A percentile compares a stretch with the other conserved stretches of the same genome.
phyloP scores from a whole-genome alignment of 1,139 yeast species.

The Blastobotrys ciferrii region DNA sequence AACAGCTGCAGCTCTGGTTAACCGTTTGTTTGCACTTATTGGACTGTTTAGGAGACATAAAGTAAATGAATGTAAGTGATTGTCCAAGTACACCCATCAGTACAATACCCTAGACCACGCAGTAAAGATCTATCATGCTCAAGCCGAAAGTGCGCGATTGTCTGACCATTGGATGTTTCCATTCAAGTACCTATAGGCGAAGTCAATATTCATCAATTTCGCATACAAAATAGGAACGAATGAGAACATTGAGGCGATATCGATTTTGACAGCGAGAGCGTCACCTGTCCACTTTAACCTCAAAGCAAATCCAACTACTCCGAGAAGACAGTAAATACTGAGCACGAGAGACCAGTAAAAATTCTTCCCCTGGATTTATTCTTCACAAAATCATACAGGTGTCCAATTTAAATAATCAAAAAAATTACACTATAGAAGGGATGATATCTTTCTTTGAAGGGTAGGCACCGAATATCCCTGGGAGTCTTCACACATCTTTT shows the following conservation, averaged over 20 bases:
- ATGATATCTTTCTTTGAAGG: constrained; percentile 57
- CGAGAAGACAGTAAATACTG: constrained; percentile 50
- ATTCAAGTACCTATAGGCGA: constrained; percentile 74
- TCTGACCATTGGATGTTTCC: constrained; percentile 82
- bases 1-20: constrained; percentile 56
- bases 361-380: constrained; percentile 53
- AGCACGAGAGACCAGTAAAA: constrained; percentile 60
- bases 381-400: constrained; percentile 49
- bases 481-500: too few species aligned
- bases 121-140: constrained; percentile 52
- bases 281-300: constrained; percentile 60
- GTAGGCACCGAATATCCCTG: constrained; percentile 64
- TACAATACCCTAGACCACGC: constrained; percentile 55
- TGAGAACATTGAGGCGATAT: constrained; percentile 59
- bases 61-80: constrained; percentile 60
- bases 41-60: constrained; percentile 47
- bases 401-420: constrained; percentile 48
- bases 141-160: constrained; percentile 53
- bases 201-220: constrained; percentile 52
- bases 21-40: constrained; percentile 55
- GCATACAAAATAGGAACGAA: constrained; percentile 46
- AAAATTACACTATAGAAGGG: constrained; percentile 63
- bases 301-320: constrained; percentile 59
- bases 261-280: constrained; percentile 46
- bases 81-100: constrained; percentile 69